A percentile compares a stretch with the other conserved stretches of the same genome.
Evolutionary conservation across 306 rosid species (phyloP).

Genomic region (Trichosanthes cucumerina): DNA sequence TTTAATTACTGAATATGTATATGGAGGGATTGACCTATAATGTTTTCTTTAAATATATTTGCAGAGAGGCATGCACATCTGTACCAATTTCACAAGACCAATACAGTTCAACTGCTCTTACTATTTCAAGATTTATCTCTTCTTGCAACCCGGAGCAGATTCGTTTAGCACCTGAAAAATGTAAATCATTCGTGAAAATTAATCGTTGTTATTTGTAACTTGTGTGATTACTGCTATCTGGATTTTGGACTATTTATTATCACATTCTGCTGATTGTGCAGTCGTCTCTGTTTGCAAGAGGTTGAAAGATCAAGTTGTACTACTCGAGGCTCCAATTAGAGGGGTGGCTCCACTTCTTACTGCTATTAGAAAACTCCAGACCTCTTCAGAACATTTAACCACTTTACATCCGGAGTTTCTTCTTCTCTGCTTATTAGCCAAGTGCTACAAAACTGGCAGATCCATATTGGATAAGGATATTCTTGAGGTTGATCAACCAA

Average conservation of each 20-base stretch:
- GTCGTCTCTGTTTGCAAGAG: slow-evolving; percentile 71
- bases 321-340: slow-evolving; percentile 68
- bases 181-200: slow-evolving; percentile 25
- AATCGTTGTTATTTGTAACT: not conserved
- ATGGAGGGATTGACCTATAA: not conserved
- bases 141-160: slow-evolving; percentile 62
- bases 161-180: slow-evolving; percentile 68
- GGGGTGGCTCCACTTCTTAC: slow-evolving; percentile 77
- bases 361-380: slow-evolving; percentile 65
- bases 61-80: slow-evolving; percentile 65
- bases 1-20: not conserved
- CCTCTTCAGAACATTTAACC: slow-evolving; percentile 63
- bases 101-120: slow-evolving; percentile 32
- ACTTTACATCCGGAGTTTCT: slow-evolving; percentile 76
- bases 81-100: slow-evolving; percentile 39
- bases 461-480: slow-evolving; percentile 62
- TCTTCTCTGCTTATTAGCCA: slow-evolving; percentile 73
- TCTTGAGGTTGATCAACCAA: slow-evolving; percentile 80
- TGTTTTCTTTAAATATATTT: slow-evolving; percentile 10
- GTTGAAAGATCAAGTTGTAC: slow-evolving; percentile 59
- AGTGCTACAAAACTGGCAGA: slow-evolving; percentile 75
- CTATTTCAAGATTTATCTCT: slow-evolving; percentile 39
- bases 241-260: not conserved
- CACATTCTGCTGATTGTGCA: slow-evolving; percentile 20
- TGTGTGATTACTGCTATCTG: not conserved